Percentiles rank a stretch among this genome's conserved stretches.
Conservation (phyloP, 768 basidiomycete species). For the Inosperma sp. region DNA sequence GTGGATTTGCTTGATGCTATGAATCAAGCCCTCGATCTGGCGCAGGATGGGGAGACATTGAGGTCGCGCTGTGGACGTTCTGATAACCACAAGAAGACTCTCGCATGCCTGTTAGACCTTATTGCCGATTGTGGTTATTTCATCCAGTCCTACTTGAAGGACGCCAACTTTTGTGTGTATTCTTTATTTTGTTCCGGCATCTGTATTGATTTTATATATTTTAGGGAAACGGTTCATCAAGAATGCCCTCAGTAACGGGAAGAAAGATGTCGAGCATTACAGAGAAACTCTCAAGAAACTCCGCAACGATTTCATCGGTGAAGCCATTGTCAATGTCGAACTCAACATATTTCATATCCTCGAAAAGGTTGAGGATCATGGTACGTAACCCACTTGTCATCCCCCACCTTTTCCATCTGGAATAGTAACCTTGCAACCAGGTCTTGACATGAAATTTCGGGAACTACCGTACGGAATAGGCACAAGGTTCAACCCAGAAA, state of each 20-base stretch:
- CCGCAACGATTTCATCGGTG: neutral
- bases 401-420: neutral
- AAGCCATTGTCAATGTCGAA: neutral
- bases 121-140: neutral
- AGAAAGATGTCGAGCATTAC: neutral
- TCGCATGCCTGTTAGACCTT: neutral
- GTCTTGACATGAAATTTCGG: neutral
- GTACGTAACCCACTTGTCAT: neutral
- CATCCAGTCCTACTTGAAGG: neutral
- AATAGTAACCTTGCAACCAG: neutral
- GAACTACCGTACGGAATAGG: neutral
- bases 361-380: neutral
- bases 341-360: conserved; percentile 2
- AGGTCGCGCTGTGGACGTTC: neutral
- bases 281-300: conserved; percentile 1
- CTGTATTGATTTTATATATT: neutral
- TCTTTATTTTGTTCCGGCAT: neutral
- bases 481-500: neutral
- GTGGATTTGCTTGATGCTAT: neutral
- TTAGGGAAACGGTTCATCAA: conserved; percentile 5
- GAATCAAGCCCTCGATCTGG: neutral
- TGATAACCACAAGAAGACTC: neutral
- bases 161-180: neutral
- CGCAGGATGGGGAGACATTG: neutral
- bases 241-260: neutral